phyloP scores from a whole-genome alignment of 2,329 filamentous ascomycete genomes.

The Sordariomycetes sp. region DNA sequence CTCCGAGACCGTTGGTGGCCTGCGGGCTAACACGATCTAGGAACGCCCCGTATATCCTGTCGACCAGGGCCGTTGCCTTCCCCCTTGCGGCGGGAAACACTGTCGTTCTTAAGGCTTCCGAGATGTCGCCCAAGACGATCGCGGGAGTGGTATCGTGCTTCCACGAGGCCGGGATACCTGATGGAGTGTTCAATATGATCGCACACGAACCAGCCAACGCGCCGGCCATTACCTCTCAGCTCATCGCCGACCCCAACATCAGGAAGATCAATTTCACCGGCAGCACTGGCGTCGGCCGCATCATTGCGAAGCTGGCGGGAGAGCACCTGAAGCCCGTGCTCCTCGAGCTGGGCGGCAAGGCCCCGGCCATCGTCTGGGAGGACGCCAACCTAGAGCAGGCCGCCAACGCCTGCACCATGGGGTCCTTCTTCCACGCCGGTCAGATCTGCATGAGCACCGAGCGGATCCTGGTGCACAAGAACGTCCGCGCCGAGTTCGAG shows the following conservation, averaged over 20 bases:
- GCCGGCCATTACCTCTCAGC: constrained; percentile 50
- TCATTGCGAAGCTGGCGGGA: constrained; percentile 60
- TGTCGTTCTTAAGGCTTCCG: constrained; percentile 60
- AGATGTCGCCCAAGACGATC: constrained; percentile 54
- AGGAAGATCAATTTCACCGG: constrained; percentile 86
- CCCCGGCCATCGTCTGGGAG: constrained; percentile 65
- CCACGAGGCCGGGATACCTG: constrained; percentile 65
- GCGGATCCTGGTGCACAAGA: constrained; percentile 50
- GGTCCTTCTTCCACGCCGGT: constrained; percentile 62
- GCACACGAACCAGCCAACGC: constrained; percentile 57
- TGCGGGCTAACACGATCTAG: constrained; percentile 16
- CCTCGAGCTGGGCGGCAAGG: constrained; percentile 77
- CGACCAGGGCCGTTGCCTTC: constrained; percentile 41
- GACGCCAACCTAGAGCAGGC: constrained; percentile 70
- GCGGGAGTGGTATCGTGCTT: constrained; percentile 53
- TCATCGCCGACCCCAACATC: constrained; percentile 57
- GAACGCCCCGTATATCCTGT: constrained; percentile 48
- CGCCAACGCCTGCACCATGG: constrained; percentile 55
- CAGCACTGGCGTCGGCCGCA: constrained; percentile 60
- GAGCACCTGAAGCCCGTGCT: constrained; percentile 69
- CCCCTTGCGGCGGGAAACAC: constrained; percentile 74
- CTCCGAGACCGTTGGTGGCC: neutral
- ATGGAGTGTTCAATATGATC: constrained; percentile 64
- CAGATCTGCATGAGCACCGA: constrained; percentile 86
- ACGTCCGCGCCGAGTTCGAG: constrained; percentile 34